Evolutionary conservation across 2,329 filamentous ascomycete species (phyloP).

Genomic region (Cadophora sp.): DNA sequence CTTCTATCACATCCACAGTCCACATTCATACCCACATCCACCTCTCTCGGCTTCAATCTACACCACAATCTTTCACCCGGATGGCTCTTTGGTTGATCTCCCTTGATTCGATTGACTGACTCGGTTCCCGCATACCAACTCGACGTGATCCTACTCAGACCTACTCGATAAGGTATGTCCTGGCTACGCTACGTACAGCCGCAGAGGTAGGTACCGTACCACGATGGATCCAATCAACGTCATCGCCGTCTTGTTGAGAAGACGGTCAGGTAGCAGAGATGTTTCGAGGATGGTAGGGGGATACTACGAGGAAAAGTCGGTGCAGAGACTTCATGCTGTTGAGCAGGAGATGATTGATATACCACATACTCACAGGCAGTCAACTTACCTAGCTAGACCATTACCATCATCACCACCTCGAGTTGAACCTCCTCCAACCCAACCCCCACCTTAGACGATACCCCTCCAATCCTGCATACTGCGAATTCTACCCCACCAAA

Average conservation of each 20-base stretch:
- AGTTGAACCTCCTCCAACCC: slow-evolving; percentile 4
- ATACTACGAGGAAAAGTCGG: slow-evolving; percentile 30
- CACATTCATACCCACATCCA: neutral
- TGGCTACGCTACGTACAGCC: neutral
- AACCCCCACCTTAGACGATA: slow-evolving; percentile 16
- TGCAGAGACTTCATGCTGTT: slow-evolving; percentile 28
- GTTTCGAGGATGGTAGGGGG: slow-evolving; percentile 17
- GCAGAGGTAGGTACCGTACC: neutral
- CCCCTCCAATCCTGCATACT: neutral
- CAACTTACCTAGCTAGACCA: slow-evolving; percentile 22
- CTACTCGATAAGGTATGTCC: neutral
- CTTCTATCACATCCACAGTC: no score
- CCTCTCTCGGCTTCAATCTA: neutral
- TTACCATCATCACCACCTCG: slow-evolving; percentile 2
- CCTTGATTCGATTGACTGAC: slow-evolving; percentile 9
- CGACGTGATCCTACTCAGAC: neutral
- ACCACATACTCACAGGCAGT: slow-evolving; percentile 27
- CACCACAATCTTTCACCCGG: slow-evolving; percentile 2
- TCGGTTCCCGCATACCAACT: neutral
- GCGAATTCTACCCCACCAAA: no score
- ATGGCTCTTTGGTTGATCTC: slow-evolving; percentile 2
- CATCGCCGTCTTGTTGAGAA: slow-evolving; percentile 32
- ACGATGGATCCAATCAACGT: slow-evolving; percentile 26
- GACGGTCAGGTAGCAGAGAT: slow-evolving; percentile 6
- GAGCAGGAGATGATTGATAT: slow-evolving; percentile 26